These are phyloP conservation scores for Trametes versicolor DNA, from an alignment of 1,284 basidiomycete genomes.

Conservation along the genomic window DNA sequence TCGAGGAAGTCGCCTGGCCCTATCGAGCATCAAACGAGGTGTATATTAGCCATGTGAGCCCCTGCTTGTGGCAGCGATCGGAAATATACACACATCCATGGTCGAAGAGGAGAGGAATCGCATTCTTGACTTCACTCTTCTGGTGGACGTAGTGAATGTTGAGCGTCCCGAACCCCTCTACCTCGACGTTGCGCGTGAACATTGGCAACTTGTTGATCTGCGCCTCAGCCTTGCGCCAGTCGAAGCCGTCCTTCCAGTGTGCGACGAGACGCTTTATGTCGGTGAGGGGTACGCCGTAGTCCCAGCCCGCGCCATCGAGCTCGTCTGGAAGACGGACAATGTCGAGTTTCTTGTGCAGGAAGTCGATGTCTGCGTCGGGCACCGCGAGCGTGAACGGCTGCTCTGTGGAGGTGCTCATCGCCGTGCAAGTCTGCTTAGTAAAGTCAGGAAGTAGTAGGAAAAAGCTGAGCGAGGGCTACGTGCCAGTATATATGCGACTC, in stretches of 20 bases:
- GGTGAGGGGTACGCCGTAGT: slow-evolving; percentile 51
- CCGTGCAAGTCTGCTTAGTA: no score
- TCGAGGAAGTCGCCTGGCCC: slow-evolving; percentile 72
- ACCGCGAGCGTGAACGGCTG: slow-evolving; percentile 33
- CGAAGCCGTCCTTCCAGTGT: slow-evolving; percentile 52
- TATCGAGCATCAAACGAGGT: slow-evolving; percentile 33
- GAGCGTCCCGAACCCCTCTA: slow-evolving; percentile 49
- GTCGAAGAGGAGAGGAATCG: slow-evolving; percentile 56
- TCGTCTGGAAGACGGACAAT: slow-evolving; percentile 52
- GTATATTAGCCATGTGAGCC: no score
- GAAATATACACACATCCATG: slow-evolving; percentile 61
- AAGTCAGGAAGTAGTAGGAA: no score
- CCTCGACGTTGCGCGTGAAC: slow-evolving; percentile 52
- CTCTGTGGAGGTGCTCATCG: slow-evolving; percentile 14
- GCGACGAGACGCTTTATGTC: slow-evolving; percentile 51
- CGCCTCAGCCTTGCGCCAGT: slow-evolving; percentile 54
- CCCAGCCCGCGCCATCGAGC: slow-evolving; percentile 49
- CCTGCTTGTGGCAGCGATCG: no score
- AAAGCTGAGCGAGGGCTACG: no score
- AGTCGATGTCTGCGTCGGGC: slow-evolving; percentile 30
- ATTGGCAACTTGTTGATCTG: slow-evolving; percentile 54
- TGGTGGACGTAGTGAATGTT: slow-evolving; percentile 57
- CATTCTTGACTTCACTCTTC: slow-evolving; percentile 45
- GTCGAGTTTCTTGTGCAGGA: slow-evolving; percentile 34
- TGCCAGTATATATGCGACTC: no score